Evolutionary conservation across 2,329 filamentous ascomycete genomes (phyloP), one percentile per base, ranked within the genome.

Genomic region (Fusarium camptoceras): DNA sequence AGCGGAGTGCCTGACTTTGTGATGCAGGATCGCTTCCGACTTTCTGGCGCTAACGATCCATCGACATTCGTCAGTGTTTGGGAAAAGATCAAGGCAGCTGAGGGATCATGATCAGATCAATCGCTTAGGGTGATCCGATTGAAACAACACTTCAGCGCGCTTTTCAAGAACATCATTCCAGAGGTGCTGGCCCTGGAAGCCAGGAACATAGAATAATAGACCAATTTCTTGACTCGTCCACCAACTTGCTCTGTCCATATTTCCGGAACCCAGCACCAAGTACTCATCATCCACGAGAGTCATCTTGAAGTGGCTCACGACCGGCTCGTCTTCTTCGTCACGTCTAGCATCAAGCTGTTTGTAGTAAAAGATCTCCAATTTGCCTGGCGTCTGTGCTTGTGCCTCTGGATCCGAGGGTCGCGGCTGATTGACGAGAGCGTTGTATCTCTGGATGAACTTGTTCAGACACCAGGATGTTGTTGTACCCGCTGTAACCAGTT

Each of bases 221-320:
- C 93, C 93, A 24, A 96, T 81, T 80, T 97, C 93, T 79, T 96
- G 93, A 77, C 92, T 94, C 8, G 93, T 96, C 79, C 88, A 94
- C 92, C 92, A 96, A 76, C 92, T 94, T 10, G 93, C 92, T 2
- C 93, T 87, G 79, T 97, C 93, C 85, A 94, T 88, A 76, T 97
- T 97, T 2, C 92, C 93, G 20, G 92, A 94, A 0, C 93, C 93
- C 5, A 96, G 81, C 1, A 96, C 84, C 2, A 90, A 83, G 22
- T 89, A 88, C 65, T 89, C 83, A 2, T 84, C 83, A 76, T 97
- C 93, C 5, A 95, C 86, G 56, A 94, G 84, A 1, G 88, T 91
- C 76, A 94, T 85, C 78, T 97, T 97, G 60, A 95, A 82, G 79
- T 97, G 93, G 7, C 89, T 90, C 55, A 93, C 89, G 4, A 91